Evolutionary conservation across 2,329 filamentous ascomycete species (phyloP), one percentile per base, ranked within the genome.

Genomic region (Cercospora berteroae): DNA sequence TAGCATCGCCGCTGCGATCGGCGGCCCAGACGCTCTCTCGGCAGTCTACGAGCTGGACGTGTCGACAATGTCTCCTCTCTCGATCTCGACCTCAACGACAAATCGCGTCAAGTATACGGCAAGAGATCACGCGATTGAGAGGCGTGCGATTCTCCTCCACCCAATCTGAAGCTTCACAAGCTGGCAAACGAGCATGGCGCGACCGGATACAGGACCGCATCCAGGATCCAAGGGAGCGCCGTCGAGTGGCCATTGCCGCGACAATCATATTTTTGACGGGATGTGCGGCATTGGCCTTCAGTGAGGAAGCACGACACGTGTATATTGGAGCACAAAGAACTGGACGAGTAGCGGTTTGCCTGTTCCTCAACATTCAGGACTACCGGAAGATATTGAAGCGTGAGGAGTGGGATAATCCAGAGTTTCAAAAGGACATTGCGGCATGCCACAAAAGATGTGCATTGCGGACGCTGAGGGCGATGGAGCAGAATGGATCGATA

Each of bases 401-500:
- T 65, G 84, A 87, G 69, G 88, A 73, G 33, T 72, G 91, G 71
- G 84, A 86, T 65, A 83, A 88, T 20, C 86, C 92, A 68, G 83
- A 86, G 44, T 87, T 88, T 76, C 83, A 86, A n/a, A 83, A 80
- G n/a, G 79, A 90, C 42, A 83, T 99, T 62, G 90, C 88, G 73
- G 89, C 89, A 70, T 98, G 95, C 77, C 95, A 99, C 80, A 90
- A 96, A 78, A 87, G 95, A 79, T 99, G 95, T 81, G 95, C 95
- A 31, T 87, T 93, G 74, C 88, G 95, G 69, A 97, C 95, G 0
- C 83, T 98, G 50, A 86, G 85, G 66, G 94, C 96, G 1, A 82
- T 98, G 71, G 95, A 99, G 84, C 93, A 92, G 83, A 98, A 97
- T 79, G 95, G 96, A 27, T 96, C 94, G 29, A 97, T 99, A 70